These are phyloP conservation scores for Colletotrichum godetiae DNA, from an alignment of 2,329 filamentous ascomycete genomes.

Conservation along the genomic window DNA sequence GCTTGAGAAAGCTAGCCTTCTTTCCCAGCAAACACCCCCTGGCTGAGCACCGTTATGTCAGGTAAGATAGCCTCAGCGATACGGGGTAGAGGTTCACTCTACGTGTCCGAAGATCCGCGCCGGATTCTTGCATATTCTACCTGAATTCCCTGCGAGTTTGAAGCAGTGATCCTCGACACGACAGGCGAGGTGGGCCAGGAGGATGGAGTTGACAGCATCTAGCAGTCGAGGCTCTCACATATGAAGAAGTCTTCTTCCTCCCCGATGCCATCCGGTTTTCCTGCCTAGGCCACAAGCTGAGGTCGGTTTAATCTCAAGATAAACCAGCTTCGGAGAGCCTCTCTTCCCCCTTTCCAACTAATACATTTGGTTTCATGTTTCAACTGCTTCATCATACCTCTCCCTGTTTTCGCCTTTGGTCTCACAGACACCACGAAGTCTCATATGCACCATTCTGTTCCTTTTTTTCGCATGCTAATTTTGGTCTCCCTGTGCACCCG, in stretches of 20 bases:
- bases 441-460: neutral
- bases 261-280: neutral
- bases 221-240: neutral
- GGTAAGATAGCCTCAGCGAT: neutral
- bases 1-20: neutral
- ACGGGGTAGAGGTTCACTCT: neutral
- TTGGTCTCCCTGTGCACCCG: conserved; percentile 7
- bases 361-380: neutral
- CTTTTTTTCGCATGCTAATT: neutral
- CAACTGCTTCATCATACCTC: neutral
- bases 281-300: neutral
- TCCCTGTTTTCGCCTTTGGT: neutral
- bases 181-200: neutral
- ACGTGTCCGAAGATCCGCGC: neutral
- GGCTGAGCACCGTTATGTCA: neutral
- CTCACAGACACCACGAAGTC: neutral
- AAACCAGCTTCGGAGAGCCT: neutral
- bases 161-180: neutral
- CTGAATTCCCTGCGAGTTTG: neutral
- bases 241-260: neutral
- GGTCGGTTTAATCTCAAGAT: neutral
- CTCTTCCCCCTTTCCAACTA: neutral
- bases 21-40: neutral
- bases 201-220: neutral
- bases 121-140: neutral